phyloP scores from a whole-genome alignment of 192 early-diverging fungal species.

The Cetraspora pellucida region DNA sequence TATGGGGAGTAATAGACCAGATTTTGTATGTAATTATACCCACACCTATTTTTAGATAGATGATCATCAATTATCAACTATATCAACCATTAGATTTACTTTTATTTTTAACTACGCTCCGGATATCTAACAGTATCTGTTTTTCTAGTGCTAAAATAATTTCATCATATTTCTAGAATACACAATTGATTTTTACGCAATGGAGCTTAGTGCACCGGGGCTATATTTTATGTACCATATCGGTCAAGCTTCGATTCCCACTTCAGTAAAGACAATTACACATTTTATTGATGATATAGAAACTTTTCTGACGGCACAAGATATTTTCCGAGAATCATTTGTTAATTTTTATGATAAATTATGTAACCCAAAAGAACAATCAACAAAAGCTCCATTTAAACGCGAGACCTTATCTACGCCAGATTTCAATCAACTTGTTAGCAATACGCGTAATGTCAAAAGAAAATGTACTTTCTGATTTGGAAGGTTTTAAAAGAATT shows the following conservation, averaged over 20 bases:
- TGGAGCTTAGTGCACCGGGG: not conserved
- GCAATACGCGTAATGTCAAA: slow-evolving; percentile 7
- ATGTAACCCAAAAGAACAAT: slow-evolving; percentile 5
- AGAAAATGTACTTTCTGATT: slow-evolving; percentile 18
- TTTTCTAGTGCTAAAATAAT: not conserved
- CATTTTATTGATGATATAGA: slow-evolving; percentile 26
- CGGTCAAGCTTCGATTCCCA: not conserved
- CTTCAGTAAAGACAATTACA: slow-evolving; percentile 4
- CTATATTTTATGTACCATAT: slow-evolving; percentile 8
- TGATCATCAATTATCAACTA: too few relatives aligned
- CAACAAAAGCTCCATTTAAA: not conserved
- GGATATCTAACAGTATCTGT: too few relatives aligned
- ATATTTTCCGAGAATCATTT: slow-evolving; percentile 16
- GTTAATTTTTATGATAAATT: not conserved
- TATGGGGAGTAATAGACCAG: too few relatives aligned
- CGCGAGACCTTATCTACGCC: not conserved
- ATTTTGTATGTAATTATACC: too few relatives aligned
- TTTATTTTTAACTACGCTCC: too few relatives aligned
- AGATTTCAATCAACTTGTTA: not conserved
- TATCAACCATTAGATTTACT: too few relatives aligned
- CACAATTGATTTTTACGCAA: slow-evolving; percentile 16
- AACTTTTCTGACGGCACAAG: not conserved
- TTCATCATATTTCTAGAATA: slow-evolving; percentile 9
- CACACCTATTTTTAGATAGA: too few relatives aligned
- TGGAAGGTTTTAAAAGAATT: slow-evolving; percentile 3